A percentile compares a stretch with the other conserved stretches of the same genome.
Evolutionary conservation across 768 basidiomycete genomes (phyloP).

Genomic region (Tylopilus sp.): DNA sequence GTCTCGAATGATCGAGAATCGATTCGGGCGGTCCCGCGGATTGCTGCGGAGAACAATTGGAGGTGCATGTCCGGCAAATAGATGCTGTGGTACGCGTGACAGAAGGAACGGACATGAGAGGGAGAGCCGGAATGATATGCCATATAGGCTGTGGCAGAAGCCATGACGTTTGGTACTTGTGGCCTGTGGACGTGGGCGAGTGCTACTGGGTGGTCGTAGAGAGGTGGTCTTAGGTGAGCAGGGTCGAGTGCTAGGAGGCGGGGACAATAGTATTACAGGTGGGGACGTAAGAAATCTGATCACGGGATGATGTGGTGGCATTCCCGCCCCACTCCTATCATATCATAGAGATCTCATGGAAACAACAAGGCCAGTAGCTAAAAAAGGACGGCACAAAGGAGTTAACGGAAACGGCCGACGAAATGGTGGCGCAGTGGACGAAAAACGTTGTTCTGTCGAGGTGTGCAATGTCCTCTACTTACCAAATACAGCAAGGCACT

Average conservation of each 20-base stretch:
- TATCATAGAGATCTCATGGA: constrained; percentile 20
- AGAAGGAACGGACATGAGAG: background rate
- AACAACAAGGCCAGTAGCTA: constrained; percentile 3
- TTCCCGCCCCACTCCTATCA: constrained; percentile 21
- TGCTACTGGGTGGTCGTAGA: background rate
- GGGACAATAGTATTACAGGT: constrained; percentile 1
- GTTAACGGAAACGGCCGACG: constrained; percentile 13
- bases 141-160: background rate
- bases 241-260: constrained; percentile 4
- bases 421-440: background rate
- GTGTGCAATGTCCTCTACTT: background rate
- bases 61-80: constrained; percentile 4
- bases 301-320: constrained; percentile 16
- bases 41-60: constrained; percentile 4
- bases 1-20: constrained; percentile 6
- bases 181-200: too few relatives aligned
- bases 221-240: background rate
- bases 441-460: constrained; percentile 17
- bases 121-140: too few relatives aligned
- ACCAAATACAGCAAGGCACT: constrained; percentile 2
- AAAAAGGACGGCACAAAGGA: constrained; percentile 19
- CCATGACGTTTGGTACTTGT: background rate
- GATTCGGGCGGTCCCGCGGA: constrained; percentile 21
- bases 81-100: constrained; percentile 14
- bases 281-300: constrained; percentile 12